A percentile compares a stretch with the other conserved stretches of the same genome.
phyloP scores from a whole-genome alignment of 768 basidiomycete genomes.

The Phylloporus sp. region DNA sequence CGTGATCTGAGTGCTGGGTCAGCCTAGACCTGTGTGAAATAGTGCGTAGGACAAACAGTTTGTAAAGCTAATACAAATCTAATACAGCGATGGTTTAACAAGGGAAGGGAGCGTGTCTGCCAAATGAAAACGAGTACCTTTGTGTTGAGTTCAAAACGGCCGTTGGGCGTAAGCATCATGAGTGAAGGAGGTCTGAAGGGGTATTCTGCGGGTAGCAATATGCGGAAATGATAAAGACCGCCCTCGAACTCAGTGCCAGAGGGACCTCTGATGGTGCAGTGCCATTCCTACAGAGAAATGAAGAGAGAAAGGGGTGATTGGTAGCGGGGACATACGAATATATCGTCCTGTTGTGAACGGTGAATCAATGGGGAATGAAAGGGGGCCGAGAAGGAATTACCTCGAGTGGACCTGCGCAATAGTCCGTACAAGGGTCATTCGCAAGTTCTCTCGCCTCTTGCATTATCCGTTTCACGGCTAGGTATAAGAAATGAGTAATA shows the following conservation, averaged over 20 bases:
- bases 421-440: conserved; percentile 81
- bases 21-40: conserved; percentile 28
- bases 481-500: not conserved
- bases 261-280: conserved; percentile 92
- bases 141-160: conserved; percentile 94
- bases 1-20: conserved; percentile 61
- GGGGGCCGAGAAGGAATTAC: conserved; percentile 37
- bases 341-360: conserved; percentile 60
- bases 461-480: conserved; percentile 95
- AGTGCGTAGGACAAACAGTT: conserved; percentile 56
- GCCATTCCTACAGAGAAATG: conserved; percentile 66
- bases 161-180: conserved; percentile 94
- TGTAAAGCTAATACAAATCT: conserved; percentile 94
- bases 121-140: conserved; percentile 54
- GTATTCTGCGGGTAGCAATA: conserved; percentile 88
- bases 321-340: conserved; percentile 58
- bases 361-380: conserved; percentile 7
- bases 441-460: conserved; percentile 90
- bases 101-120: conserved; percentile 13
- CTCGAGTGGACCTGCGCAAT: conserved; percentile 75
- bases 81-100: conserved; percentile 5
- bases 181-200: conserved; percentile 95
- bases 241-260: conserved; percentile 88
- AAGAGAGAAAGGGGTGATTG: conserved; percentile 17
- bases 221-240: conserved; percentile 94